Base-by-base conservation (phyloP, 2,329 filamentous ascomycete genomes). In the Colletotrichum kahawae region DNA sequence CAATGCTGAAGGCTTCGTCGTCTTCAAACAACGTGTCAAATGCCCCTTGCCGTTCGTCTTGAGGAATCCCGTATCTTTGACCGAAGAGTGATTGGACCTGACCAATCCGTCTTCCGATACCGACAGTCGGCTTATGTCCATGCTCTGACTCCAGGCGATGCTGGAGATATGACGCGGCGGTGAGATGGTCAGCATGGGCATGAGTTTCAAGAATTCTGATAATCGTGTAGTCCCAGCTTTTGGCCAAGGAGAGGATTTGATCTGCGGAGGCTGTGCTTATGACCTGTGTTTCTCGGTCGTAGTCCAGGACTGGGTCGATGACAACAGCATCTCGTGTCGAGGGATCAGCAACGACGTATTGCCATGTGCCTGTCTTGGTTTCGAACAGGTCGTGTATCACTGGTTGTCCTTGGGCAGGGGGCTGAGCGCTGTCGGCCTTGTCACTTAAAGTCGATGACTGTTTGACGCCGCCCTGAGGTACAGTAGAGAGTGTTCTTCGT, bases 241-340 rank as follows among this genome's bases (percentile, higher is more conserved):
- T 77, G 8, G 91, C 79, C 0, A 89, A 29, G 0, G 83, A 77
- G 0, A 93, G 82, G 0, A 93, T 77, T 0, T 74, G 59, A 73
- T 93, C 90, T 3, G 92, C 92, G 0, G 88, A 83, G 1, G 78
- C 62, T 0, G 91, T 93, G 7, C 81, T 84, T 73, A 93, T 85
- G 3, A 77, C 75, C 54, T 81, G 79, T 1, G 77, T 84, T 24
- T 78, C 67, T 0, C 85, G 84, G 60, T 92, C 87, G 75, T 87
- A 92, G 79, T 93, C 88, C 4, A 93, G 79, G 0, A 93, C 92
- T 0, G 92, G 85, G 77, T 93, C 92, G 77, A 93, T 92, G 67
- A 93, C 90, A 71, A 86, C 88, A 2, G 90, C 89, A 0, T 78
- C 79, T 2, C 78, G 79, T 0, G 89, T 90, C 0, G 79, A 72